Percentiles rank a stretch among this genome's conserved stretches.
Conservation (phyloP, 2,329 filamentous ascomycete genomes). For the Fusarium multiceps region DNA sequence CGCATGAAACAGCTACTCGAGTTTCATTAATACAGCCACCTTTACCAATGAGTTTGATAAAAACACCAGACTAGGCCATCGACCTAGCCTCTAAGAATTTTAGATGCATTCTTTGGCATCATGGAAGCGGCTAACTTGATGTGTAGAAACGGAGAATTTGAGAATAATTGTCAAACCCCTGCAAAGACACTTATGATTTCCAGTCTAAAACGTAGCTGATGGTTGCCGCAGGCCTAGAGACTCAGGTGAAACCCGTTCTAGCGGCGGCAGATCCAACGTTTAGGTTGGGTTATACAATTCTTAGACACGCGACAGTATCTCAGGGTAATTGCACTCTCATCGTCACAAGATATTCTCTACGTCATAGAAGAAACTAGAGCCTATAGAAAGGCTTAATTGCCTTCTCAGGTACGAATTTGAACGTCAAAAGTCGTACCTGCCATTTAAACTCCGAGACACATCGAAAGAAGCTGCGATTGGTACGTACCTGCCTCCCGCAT, state of each 20-base stretch:
- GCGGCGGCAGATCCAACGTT: not conserved
- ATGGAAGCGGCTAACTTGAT: not conserved
- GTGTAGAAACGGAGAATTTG: not conserved
- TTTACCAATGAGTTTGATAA: not conserved
- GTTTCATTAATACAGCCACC: not conserved
- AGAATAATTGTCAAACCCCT: not conserved
- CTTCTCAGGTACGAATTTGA: not conserved
- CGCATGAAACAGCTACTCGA: conserved; percentile 12
- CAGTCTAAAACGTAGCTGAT: conserved; percentile 1
- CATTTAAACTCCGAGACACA: not conserved
- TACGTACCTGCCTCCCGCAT: conserved; percentile 33
- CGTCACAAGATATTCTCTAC: not conserved
- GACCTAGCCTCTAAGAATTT: too few species aligned
- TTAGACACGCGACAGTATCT: not conserved
- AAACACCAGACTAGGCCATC: not conserved
- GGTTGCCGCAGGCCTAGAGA: not conserved
- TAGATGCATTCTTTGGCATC: not conserved
- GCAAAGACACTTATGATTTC: not conserved
- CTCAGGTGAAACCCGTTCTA: conserved; percentile 3
- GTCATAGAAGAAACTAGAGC: not conserved
- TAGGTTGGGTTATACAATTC: not conserved
- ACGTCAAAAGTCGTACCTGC: too few species aligned
- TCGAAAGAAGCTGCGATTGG: not conserved
- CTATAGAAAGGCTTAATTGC: not conserved
- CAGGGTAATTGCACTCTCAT: not conserved